Conservation (phyloP, 805 yeast species). For the Torulaspora quercuum region DNA sequence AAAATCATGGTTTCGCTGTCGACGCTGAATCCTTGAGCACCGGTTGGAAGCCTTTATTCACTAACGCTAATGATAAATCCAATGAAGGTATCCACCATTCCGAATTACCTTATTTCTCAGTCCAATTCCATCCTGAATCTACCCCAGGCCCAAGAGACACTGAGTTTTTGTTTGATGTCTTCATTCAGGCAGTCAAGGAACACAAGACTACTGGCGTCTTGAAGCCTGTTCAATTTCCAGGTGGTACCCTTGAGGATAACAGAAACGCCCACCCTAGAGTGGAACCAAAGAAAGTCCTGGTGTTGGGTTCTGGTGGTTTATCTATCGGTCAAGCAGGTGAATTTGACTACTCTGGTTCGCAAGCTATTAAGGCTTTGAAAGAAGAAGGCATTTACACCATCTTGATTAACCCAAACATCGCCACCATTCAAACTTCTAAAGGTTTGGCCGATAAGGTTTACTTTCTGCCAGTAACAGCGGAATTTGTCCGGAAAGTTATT, state of each 20-base stretch:
- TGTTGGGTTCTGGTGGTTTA: constrained; percentile 96
- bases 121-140: constrained; percentile 98
- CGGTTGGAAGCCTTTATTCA: constrained; percentile 93
- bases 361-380: constrained; percentile 96
- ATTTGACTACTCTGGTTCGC: constrained; percentile 97
- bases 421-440: constrained; percentile 96
- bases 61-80: constrained; percentile 93
- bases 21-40: constrained; percentile 67
- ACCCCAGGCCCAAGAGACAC: constrained; percentile 99
- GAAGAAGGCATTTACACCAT: constrained; percentile 97
- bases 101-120: constrained; percentile 87
- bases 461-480: constrained; percentile 96
- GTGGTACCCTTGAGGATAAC: constrained; percentile 75
- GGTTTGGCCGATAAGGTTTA: constrained; percentile 98
- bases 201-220: constrained; percentile 50
- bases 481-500: constrained; percentile 93
- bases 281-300: constrained; percentile 85
- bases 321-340: constrained; percentile 99
- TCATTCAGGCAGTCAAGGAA: constrained; percentile 74
- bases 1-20: constrained; percentile 98
- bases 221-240: constrained; percentile 85
- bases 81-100: constrained; percentile 97
- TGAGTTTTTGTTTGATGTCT: constrained; percentile 92
- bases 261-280: constrained; percentile 71
- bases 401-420: constrained; percentile 95